These are phyloP conservation scores for Aureobasidium leucospermi DNA, from an alignment of 2,329 filamentous ascomycete genomes.

Conservation along the genomic window DNA sequence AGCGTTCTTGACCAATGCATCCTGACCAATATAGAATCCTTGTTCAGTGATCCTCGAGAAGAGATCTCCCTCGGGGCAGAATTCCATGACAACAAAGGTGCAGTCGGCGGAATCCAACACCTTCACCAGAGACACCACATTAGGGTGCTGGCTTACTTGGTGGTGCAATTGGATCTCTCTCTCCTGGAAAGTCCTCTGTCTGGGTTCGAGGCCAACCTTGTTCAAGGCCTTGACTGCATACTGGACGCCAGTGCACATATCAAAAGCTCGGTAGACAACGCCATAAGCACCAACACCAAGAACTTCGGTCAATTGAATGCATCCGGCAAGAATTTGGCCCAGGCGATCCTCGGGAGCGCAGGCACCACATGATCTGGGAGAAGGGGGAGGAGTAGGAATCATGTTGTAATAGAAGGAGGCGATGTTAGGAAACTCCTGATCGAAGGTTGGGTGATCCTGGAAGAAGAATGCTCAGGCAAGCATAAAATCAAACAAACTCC, in stretches of 20 bases:
- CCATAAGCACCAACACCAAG: conserved; percentile 93
- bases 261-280: conserved; percentile 85
- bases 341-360: conserved; percentile 70
- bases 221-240: conserved; percentile 97
- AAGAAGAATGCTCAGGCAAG: conserved; percentile 9
- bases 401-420: conserved; percentile 34
- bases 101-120: conserved; percentile 88
- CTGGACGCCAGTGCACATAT: conserved; percentile 68
- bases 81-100: conserved; percentile 94
- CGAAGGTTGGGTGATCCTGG: not conserved
- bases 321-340: conserved; percentile 73
- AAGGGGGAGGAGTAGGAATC: conserved; percentile 45
- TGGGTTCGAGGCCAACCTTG: conserved; percentile 82
- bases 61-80: conserved; percentile 91
- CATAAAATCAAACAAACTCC: conserved; percentile 12
- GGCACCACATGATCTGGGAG: conserved; percentile 31
- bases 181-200: conserved; percentile 85
- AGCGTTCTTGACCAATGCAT: conserved; percentile 74
- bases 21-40: conserved; percentile 87
- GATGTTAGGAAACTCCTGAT: conserved; percentile 30
- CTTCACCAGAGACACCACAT: conserved; percentile 88
- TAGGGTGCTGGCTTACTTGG: conserved; percentile 77
- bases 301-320: conserved; percentile 75
- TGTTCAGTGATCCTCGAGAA: conserved; percentile 97
- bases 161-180: conserved; percentile 90